Base-by-base conservation (phyloP, 345 rosid genomes). In the Adansonia digitata region DNA sequence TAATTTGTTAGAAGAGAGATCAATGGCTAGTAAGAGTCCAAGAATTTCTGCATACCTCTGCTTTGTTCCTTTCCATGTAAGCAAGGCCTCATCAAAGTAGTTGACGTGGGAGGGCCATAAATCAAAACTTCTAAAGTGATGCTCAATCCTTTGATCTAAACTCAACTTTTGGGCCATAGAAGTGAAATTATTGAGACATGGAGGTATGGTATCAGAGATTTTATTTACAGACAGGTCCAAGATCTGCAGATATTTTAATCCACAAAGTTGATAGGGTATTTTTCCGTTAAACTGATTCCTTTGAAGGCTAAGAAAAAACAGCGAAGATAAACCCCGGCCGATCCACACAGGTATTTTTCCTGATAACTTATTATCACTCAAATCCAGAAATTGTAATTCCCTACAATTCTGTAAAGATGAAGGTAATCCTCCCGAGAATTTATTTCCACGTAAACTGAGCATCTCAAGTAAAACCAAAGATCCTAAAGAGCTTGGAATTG, bases 31-130 rank as follows among this genome's bases (percentile, higher is more conserved):
- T 1, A 68, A 26, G 1, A 67, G 18, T 18, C 74, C 77, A 26
- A 78, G 49, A 55, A 29, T 27, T 15, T 34, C 18, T 6, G 20
- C 39, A 48, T 64, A 65, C 29, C 31, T 18, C 1, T 66, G 51
- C 69, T 31, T 60, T 15, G n/a, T 75, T 15, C 82, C 78, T 31
- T 83, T 81, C 72, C 84, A 66, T 26, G 56, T 77, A 69, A 83
- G 65, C 59, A 70, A 22, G 55, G 81, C 80, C 7, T 22, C 51
- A 9, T 56, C 62, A 56, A 75, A 5, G 24, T 75, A 49, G 7
- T 2, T 13, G 1, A 53, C 0, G 0, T 0, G 11, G 20, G 0
- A 2, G n/a, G 4, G 5, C 0, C 5, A 46, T 46, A 2, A 1
- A 43, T 9, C 9, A 7, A 0, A 0, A 10, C 2, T 12, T 43